Evolutionary conservation across 495 filamentous ascomycete genomes (phyloP), one percentile per base, ranked within the genome.

Genomic region (Aspergillus ostianus): DNA sequence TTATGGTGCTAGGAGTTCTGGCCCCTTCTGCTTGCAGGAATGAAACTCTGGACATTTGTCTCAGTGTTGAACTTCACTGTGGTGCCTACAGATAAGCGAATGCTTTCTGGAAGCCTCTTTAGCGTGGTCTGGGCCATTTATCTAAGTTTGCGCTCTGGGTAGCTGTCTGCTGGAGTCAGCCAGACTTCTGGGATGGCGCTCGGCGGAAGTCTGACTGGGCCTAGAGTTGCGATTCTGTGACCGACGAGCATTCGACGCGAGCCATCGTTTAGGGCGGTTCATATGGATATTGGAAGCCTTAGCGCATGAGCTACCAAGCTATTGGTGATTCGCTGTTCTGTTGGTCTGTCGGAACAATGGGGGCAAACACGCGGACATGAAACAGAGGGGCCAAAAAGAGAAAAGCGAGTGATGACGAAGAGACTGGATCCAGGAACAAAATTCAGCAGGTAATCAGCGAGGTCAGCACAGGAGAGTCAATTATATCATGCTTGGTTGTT

Each of bases 121-220:
- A 91, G 92, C 3, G 61, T 97, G 53, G 82, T 75, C 18, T 97
- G 92, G 92, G 88, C 87, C 3, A 73, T 93, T 46, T 96, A 90
- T 71, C 78, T 96, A 71, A 92, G 91, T 61, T 71, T 92, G 66
- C 63, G 84, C 48, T 73, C 83, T 45, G 66, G 65, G 17, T 73
- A 53, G 62, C 2, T 4, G 10, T 41, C 36, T 17, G 36, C 36
- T 17, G 36, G 36, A 2, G 9, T 41, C 9, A 26, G 55, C 19
- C 18, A 48, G 30, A 30, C 4, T 27, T 20, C 21, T 53, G 29
- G 27, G 30, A n/a, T 19, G 15, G 19, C 13, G n/a, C 36, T 41
- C 13, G 36, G 9, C 5, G 9, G 36, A 12, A 4, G 36, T 13
- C 36, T 15, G 36, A 41, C 36, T 15, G 36, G 36, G 5, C 13